Evolutionary conservation across 768 basidiomycete genomes (phyloP).

Genomic region (Amanita rubescens): DNA sequence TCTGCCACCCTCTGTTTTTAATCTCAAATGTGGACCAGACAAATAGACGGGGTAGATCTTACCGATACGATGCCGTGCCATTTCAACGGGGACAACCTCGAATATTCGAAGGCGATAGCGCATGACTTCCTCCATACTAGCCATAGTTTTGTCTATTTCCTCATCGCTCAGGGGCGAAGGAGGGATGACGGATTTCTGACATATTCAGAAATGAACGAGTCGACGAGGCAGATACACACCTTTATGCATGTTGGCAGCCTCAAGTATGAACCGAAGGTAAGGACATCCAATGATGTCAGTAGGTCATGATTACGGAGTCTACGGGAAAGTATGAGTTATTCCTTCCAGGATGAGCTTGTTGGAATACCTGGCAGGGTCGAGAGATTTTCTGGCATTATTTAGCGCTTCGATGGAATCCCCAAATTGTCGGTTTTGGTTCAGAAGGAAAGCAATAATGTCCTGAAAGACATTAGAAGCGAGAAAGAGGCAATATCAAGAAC

Average conservation of each 20-base stretch:
- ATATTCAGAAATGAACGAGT: slow-evolving; percentile 7
- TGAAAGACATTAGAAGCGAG: slow-evolving; percentile 21
- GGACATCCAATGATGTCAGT: slow-evolving; percentile 82
- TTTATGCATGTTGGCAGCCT: slow-evolving; percentile 77
- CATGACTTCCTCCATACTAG: slow-evolving; percentile 69
- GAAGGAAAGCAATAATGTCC: slow-evolving; percentile 85
- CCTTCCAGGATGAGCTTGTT: slow-evolving; percentile 3
- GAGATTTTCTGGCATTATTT: slow-evolving; percentile 54
- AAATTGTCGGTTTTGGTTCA: slow-evolving; percentile 81
- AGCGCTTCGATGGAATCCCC: slow-evolving; percentile 59
- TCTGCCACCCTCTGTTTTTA: slow-evolving; percentile 59
- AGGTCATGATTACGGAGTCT: slow-evolving; percentile 93
- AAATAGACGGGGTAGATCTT: slow-evolving; percentile 10
- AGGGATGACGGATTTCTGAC: slow-evolving; percentile 67
- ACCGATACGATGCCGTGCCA: slow-evolving; percentile 67
- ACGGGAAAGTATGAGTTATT: not conserved
- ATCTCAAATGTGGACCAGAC: slow-evolving; percentile 11
- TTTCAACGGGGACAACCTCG: slow-evolving; percentile 78
- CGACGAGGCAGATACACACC: slow-evolving; percentile 30
- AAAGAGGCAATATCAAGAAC: not conserved
- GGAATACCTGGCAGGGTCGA: slow-evolving; percentile 72
- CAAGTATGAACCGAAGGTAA: slow-evolving; percentile 80
- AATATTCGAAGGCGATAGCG: slow-evolving; percentile 71
- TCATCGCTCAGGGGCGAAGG: slow-evolving; percentile 56
- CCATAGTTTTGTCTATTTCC: slow-evolving; percentile 57